Percentiles rank a stretch among this genome's conserved stretches.
phyloP scores from a whole-genome alignment of 2,329 filamentous ascomycete species.

The Lachnellula hyalina region DNA sequence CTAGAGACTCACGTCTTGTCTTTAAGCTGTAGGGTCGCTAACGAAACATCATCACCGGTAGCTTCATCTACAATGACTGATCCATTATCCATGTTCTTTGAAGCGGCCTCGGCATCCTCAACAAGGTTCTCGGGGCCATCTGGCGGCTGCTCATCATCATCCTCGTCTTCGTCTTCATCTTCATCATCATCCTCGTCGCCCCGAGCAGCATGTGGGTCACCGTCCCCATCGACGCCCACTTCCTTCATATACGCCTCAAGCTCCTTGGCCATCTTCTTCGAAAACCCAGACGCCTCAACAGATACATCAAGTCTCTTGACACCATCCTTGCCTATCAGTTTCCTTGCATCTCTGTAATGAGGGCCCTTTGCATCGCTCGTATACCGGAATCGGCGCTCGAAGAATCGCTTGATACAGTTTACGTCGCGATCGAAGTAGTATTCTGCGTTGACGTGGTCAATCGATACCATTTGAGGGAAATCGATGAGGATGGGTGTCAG shows the following conservation, averaged over 20 bases:
- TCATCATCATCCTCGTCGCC: constrained; percentile 37
- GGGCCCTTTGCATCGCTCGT: constrained; percentile 76
- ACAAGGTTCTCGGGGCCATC: constrained; percentile 31
- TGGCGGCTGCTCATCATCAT: constrained; percentile 30
- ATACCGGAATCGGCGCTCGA: constrained; percentile 84
- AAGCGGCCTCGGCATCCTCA: constrained; percentile 14
- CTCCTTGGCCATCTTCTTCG: constrained; percentile 94
- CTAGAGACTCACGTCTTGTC: constrained; percentile 27
- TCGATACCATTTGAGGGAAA: constrained; percentile 97
- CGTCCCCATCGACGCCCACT: constrained; percentile 49
- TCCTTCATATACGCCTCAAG: constrained; percentile 84
- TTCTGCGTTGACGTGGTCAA: constrained; percentile 87
- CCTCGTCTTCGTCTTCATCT: constrained; percentile 30
- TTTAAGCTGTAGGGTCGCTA: constrained; percentile 23
- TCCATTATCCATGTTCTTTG: neutral
- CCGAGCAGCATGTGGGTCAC: constrained; percentile 26
- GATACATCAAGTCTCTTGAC: constrained; percentile 73
- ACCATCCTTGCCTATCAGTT: constrained; percentile 60
- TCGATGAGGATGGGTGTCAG: constrained; percentile 86
- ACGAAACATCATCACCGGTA: constrained; percentile 11
- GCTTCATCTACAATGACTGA: neutral
- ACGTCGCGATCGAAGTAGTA: constrained; percentile 98
- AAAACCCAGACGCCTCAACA: constrained; percentile 90
- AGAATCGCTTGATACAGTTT: constrained; percentile 91
- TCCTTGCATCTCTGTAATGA: constrained; percentile 78